Evolutionary conservation across 345 rosid species (phyloP).

Genomic region (Camelina neglecta): DNA sequence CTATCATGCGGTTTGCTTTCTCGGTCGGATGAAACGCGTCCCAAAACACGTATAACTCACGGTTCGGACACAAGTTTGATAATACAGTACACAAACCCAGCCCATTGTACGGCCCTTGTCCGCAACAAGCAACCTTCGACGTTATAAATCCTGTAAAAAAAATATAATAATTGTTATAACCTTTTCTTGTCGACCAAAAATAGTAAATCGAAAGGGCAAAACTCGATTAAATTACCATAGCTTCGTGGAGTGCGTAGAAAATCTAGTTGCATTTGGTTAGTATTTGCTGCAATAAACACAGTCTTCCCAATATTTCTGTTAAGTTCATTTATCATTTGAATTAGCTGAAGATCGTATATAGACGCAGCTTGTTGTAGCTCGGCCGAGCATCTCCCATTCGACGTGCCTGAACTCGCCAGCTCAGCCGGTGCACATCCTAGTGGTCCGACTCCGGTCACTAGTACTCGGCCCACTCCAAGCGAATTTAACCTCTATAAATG

Average conservation of each 20-base stretch:
- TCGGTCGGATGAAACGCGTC: slow-evolving; percentile 88
- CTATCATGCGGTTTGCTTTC: slow-evolving; percentile 70
- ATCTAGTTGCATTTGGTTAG: slow-evolving; percentile 51
- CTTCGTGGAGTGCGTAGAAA: slow-evolving; percentile 62
- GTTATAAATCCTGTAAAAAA: slow-evolving; percentile 67
- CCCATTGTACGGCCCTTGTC: slow-evolving; percentile 92
- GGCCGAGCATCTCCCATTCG: slow-evolving; percentile 57
- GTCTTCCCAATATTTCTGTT: slow-evolving; percentile 48
- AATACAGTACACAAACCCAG: slow-evolving; percentile 73
- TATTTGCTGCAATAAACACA: slow-evolving; percentile 66
- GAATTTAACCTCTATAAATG: slow-evolving; percentile 55
- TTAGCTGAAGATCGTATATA: slow-evolving; percentile 67
- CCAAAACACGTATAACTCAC: slow-evolving; percentile 78
- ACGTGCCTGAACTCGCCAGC: slow-evolving; percentile 56
- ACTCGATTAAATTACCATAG: slow-evolving; percentile 50
- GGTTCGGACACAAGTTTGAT: slow-evolving; percentile 78
- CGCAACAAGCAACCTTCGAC: slow-evolving; percentile 86
- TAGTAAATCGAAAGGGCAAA: not conserved
- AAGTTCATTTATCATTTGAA: slow-evolving; percentile 54
- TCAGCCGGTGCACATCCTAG: slow-evolving; percentile 86
- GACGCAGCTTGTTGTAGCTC: slow-evolving; percentile 69
- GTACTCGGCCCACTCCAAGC: slow-evolving; percentile 77
- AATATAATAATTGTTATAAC: not conserved
- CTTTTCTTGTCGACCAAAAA: not conserved
- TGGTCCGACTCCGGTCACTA: slow-evolving; percentile 91